Conservation (phyloP, 164 flowering plant genomes). For the Liquidambar formosana region DNA sequence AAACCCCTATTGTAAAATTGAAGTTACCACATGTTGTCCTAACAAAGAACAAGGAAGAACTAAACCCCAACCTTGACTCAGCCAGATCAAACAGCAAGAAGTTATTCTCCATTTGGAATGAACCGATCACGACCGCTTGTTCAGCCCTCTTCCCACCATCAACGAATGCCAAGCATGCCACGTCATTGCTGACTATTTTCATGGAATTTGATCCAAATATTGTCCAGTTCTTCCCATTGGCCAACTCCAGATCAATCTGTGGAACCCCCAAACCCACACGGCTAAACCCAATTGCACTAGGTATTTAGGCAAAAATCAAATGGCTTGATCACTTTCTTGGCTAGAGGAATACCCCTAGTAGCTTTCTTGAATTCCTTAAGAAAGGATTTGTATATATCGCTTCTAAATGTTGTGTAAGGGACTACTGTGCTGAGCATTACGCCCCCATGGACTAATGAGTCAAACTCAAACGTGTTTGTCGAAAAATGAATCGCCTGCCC, state of each 20-base stretch:
- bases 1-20: not conserved
- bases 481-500: not conserved
- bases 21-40: not conserved
- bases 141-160: not conserved
- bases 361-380: conserved; percentile 23
- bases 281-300: not conserved
- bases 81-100: not conserved
- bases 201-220: conserved; percentile 16
- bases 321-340: conserved; percentile 10
- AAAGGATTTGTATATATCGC: conserved; percentile 25
- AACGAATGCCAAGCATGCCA: not conserved
- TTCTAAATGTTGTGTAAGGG: conserved; percentile 38
- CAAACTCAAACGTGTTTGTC: conserved; percentile 9
- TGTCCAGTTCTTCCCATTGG: conserved; percentile 9
- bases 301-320: conserved; percentile 12
- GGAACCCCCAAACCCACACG: conserved; percentile 13
- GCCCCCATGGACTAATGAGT: conserved; percentile 22
- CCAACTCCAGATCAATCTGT: conserved; percentile 13
- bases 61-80: conserved; percentile 1
- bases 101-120: conserved; percentile 1
- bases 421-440: conserved; percentile 38
- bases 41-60: not conserved
- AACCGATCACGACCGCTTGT: not conserved
- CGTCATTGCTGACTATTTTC: not conserved
- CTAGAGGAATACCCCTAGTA: conserved; percentile 35